These are phyloP conservation scores for Blakeslea trispora DNA, from an alignment of 371 early-diverging fungal species.

Conservation along the genomic window DNA sequence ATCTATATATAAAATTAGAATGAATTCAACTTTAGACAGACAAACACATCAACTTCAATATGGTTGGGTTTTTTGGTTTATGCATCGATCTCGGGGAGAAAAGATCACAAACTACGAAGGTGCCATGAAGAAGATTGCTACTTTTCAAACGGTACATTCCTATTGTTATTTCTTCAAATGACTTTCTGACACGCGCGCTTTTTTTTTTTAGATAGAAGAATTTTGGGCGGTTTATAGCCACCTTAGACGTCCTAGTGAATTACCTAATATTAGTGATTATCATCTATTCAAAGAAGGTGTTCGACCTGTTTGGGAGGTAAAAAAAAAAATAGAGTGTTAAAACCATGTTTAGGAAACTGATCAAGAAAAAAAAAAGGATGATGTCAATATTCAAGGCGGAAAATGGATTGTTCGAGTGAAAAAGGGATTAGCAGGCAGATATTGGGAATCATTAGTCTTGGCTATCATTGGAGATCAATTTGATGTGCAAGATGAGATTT, in stretches of 20 bases:
- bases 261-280: constrained; percentile 92
- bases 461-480: constrained; percentile 94
- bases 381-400: constrained; percentile 91
- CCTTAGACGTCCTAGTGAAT: constrained; percentile 81
- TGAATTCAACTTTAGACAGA: neutral
- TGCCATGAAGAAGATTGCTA: constrained; percentile 82
- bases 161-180: neutral
- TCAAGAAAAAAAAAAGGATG: constrained; percentile 68
- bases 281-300: constrained; percentile 96
- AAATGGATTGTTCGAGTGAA: constrained; percentile 97
- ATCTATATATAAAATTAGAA: neutral
- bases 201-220: constrained; percentile 71
- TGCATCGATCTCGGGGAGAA: constrained; percentile 86
- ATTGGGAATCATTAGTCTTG: constrained; percentile 92
- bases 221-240: constrained; percentile 93
- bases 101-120: constrained; percentile 88
- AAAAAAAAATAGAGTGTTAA: too few relatives aligned
- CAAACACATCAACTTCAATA: constrained; percentile 55
- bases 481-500: constrained; percentile 87
- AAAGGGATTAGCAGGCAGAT: constrained; percentile 91
- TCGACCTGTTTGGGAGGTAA: constrained; percentile 96
- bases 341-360: too few relatives aligned
- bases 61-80: constrained; percentile 88
- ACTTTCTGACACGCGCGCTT: neutral
- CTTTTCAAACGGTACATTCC: constrained; percentile 73